Percentiles rank a stretch among this genome's conserved stretches.
Evolutionary conservation across 1,284 basidiomycete species (phyloP).

Genomic region (Cystobasidium slooffiae): DNA sequence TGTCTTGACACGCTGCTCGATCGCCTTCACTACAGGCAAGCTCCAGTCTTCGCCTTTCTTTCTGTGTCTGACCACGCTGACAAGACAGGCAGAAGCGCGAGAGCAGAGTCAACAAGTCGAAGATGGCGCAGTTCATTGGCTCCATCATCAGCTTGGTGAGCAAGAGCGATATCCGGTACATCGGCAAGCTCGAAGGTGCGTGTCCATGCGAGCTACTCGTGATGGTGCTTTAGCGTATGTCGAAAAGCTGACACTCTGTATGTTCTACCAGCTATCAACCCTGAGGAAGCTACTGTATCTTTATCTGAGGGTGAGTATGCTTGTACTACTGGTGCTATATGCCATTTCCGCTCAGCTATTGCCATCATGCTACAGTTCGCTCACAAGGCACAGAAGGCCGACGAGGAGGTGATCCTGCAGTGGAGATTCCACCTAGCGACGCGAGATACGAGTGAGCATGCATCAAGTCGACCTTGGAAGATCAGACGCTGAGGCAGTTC

Average conservation of each 20-base stretch:
- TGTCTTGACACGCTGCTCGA: no score
- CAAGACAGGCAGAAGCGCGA: not conserved
- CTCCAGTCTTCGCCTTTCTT: no score
- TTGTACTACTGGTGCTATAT: not conserved
- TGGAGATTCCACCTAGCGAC: slow-evolving; percentile 53
- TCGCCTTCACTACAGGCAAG: no score
- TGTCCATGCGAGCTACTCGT: not conserved
- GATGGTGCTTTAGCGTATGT: not conserved
- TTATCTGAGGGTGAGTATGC: slow-evolving; percentile 19
- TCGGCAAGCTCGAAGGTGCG: slow-evolving; percentile 28
- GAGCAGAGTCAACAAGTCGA: slow-evolving; percentile 10
- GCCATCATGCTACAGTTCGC: slow-evolving; percentile 47
- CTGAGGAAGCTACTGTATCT: slow-evolving; percentile 52
- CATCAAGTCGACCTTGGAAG: not conserved
- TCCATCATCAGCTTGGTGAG: slow-evolving; percentile 49
- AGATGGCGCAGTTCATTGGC: slow-evolving; percentile 53
- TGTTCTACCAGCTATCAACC: slow-evolving; percentile 49
- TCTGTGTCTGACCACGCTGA: no score
- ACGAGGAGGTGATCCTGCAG: slow-evolving; percentile 49
- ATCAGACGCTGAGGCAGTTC: not conserved
- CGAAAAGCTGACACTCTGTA: not conserved
- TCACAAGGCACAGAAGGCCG: slow-evolving; percentile 55
- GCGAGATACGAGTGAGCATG: slow-evolving; percentile 52
- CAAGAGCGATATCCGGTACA: slow-evolving; percentile 51
- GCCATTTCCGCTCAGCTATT: not conserved